These are phyloP conservation scores for Bipolaris oryzae DNA, from an alignment of 2,329 filamentous ascomycete species.

Conservation along the genomic window DNA sequence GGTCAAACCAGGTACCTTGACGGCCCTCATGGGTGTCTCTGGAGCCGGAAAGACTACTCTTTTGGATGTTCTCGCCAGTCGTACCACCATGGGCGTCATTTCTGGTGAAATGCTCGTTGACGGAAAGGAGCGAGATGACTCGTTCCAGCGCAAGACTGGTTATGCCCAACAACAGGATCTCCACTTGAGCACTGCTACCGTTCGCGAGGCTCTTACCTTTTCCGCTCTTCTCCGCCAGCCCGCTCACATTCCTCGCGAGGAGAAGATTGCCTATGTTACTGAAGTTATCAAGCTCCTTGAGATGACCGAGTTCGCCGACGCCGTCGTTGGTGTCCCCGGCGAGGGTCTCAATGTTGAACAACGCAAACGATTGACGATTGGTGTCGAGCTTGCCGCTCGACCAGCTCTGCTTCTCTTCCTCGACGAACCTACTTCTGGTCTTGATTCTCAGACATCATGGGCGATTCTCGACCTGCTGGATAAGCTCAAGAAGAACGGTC, in stretches of 20 bases:
- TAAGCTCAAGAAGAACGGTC: constrained; percentile 79
- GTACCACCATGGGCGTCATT: constrained; percentile 82
- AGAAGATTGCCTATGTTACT: constrained; percentile 66
- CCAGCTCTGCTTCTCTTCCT: constrained; percentile 27
- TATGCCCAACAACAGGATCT: constrained; percentile 62
- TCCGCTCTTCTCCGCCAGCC: constrained; percentile 65
- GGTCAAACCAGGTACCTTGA: constrained; percentile 60
- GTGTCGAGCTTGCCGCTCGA: constrained; percentile 49
- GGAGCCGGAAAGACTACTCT: constrained; percentile 42
- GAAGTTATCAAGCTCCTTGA: constrained; percentile 64
- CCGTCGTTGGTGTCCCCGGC: constrained; percentile 50
- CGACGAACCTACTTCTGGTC: constrained; percentile 77
- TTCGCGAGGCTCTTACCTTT: constrained; percentile 65
- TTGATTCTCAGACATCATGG: constrained; percentile 82
- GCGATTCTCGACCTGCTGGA: constrained; percentile 81
- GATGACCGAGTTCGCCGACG: constrained; percentile 64
- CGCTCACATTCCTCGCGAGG: constrained; percentile 56
- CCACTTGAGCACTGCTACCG: constrained; percentile 62
- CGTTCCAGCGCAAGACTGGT: constrained; percentile 79
- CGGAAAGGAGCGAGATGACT: constrained; percentile 70
- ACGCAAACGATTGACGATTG: constrained; percentile 66
- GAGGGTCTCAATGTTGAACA: constrained; percentile 54
- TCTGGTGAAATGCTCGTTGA: constrained; percentile 80
- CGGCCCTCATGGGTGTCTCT: constrained; percentile 43
- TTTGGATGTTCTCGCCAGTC: constrained; percentile 61